Conservation (phyloP, 345 rosid species). For the Abelmoschus esculentus region DNA sequence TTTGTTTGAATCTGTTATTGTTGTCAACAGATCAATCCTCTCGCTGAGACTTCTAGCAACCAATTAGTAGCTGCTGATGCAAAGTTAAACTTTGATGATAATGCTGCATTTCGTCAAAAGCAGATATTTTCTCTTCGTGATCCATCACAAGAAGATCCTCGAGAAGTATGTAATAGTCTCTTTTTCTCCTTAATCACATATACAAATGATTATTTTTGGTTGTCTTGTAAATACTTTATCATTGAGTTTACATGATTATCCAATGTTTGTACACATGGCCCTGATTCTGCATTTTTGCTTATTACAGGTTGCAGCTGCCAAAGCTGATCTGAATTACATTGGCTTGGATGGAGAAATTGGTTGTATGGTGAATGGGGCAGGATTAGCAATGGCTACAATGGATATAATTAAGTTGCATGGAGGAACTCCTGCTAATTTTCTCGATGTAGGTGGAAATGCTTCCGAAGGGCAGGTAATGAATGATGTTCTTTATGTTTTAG, state of each 20-base stretch:
- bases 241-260: conserved; percentile 16
- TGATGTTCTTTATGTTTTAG: conserved; percentile 4
- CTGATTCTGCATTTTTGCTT: conserved; percentile 8
- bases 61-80: conserved; percentile 99
- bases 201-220: not conserved
- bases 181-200: not conserved
- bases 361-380: conserved; percentile 99
- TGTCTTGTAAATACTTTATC: not conserved
- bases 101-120: conserved; percentile 91
- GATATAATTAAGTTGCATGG: conserved; percentile 97
- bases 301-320: conserved; percentile 79
- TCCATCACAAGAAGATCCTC: conserved; percentile 95
- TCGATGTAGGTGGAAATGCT: conserved; percentile 98
- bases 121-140: conserved; percentile 74
- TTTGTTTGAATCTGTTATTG: conserved; percentile 2
- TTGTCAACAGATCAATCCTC: conserved; percentile 77
- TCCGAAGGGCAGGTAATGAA: conserved; percentile 70
- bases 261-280: conserved; percentile 2
- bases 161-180: conserved; percentile 55
- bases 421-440: conserved; percentile 99
- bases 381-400: conserved; percentile 99
- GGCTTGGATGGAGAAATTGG: conserved; percentile 99
- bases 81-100: conserved; percentile 95
- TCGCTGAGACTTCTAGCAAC: conserved; percentile 83
- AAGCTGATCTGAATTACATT: conserved; percentile 94